Evolutionary conservation across 345 rosid genomes (phyloP).

Genomic region (Luvunga scandens): DNA sequence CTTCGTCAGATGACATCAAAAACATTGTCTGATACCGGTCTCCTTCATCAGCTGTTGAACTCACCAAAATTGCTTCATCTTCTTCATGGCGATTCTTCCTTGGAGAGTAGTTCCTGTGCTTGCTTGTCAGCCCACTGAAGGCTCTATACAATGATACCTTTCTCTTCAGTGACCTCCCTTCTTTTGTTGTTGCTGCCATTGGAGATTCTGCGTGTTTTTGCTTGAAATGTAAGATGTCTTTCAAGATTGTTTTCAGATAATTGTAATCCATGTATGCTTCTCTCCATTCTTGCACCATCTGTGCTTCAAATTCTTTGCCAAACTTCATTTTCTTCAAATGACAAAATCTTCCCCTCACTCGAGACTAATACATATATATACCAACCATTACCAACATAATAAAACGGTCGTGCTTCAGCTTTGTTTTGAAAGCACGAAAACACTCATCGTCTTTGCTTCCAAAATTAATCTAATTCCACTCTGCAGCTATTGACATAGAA

Average conservation of each 20-base stretch:
- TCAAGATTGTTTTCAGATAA: conserved; percentile 47
- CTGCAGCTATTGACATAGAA: too few relatives aligned
- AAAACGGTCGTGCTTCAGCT: too few relatives aligned
- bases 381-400: background rate
- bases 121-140: conserved; percentile 65
- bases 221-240: conserved; percentile 35
- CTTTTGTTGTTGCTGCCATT: conserved; percentile 7
- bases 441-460: too few relatives aligned
- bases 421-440: too few relatives aligned
- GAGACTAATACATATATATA: background rate
- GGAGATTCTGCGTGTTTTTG: conserved; percentile 19
- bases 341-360: background rate
- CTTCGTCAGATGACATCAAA: conserved; percentile 45
- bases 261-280: conserved; percentile 85
- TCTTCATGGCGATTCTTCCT: conserved; percentile 26
- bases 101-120: conserved; percentile 27
- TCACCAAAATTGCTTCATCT: conserved; percentile 56
- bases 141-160: conserved; percentile 55
- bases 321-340: conserved; percentile 52
- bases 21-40: conserved; percentile 45
- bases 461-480: too few relatives aligned
- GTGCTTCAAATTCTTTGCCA: conserved; percentile 68
- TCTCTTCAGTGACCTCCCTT: conserved; percentile 29
- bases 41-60: conserved; percentile 25
- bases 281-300: conserved; percentile 85